Conservation (phyloP, 805 yeast species). For the Debaryomyces tyrocola region DNA sequence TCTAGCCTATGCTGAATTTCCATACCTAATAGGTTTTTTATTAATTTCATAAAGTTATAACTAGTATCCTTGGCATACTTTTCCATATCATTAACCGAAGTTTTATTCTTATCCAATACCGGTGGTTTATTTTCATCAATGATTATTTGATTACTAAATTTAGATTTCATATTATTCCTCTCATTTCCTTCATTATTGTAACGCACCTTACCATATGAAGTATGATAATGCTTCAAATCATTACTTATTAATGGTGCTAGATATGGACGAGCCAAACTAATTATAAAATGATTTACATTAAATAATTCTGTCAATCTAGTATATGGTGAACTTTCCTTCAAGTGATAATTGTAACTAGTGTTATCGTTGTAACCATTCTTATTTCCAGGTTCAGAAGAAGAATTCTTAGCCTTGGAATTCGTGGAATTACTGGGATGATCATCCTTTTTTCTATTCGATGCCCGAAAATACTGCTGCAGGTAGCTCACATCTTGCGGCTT, state of each 20-base stretch:
- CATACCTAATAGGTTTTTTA: constrained; percentile 61
- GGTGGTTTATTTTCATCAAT: constrained; percentile 15
- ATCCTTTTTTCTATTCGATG: constrained; percentile 13
- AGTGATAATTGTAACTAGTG: constrained; percentile 17
- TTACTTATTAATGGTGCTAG: constrained; percentile 85
- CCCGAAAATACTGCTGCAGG: constrained; percentile 41
- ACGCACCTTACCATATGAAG: constrained; percentile 31
- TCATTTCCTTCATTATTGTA: constrained; percentile 14
- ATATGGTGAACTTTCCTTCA: constrained; percentile 58
- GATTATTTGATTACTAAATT: constrained; percentile 2
- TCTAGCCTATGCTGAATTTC: constrained; percentile 85
- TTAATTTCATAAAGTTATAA: constrained; percentile 29
- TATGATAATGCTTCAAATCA: constrained; percentile 70
- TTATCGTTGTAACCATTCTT: neutral
- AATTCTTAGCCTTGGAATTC: constrained; percentile 7
- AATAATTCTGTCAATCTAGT: constrained; percentile 87
- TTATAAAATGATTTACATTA: constrained; percentile 91
- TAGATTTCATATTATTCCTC: constrained; percentile 7
- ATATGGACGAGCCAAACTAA: constrained; percentile 90
- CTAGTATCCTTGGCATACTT: constrained; percentile 33
- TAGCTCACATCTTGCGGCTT: constrained; percentile 46
- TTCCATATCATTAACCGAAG: constrained; percentile 31
- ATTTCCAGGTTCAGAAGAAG: neutral
- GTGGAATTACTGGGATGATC: constrained; percentile 5
- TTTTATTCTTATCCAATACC: constrained; percentile 32